Evolutionary conservation across 768 basidiomycete species (phyloP), one percentile per base, ranked within the genome.

Genomic region (Boletus subparvulus): DNA sequence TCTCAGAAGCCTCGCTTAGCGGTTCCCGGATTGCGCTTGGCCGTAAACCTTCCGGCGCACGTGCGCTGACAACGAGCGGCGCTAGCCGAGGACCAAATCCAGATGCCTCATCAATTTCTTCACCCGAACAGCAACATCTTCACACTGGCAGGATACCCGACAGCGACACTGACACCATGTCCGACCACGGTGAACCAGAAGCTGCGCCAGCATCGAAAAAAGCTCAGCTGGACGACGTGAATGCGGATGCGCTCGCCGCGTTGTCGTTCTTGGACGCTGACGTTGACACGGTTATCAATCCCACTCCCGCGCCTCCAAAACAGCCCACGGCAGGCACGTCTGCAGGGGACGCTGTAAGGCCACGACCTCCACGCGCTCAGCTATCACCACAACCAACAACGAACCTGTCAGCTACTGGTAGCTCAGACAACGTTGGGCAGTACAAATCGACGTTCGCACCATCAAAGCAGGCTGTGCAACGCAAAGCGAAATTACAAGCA

Each of bases 391-490:
- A 79, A 55, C 78, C 77, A 21, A 56, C 74, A 42, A 73, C 77
- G 66, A 50, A 51, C 46, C 50, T 61, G 17, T 39, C 52, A 5
- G 32, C 51, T n/a, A 43, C 61, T 8, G 70, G n/a, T 43, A 58
- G 59, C 48, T 58, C 69, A 14, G 73, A 71, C 42, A 68, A 69
- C 19, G 62, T 55, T 41, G 61, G 73, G 2, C 81, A 83, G 52
- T 89, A 81, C 74, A 85, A 84, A 51, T 95, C 94, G 0, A 94
- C 95, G 4, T 98, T 98, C 68, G 90, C 93, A 0, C 87, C 87
- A 2, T 91, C 89, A 17, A 89, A 83, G 65, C 84, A 87, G 60
- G 93, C 93, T 39, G 84, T 85, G 21, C 88, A 98, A 67, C 82
- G 96, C 51, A 88, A 90, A 64, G 89, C 90, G 9, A 91, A 89